These are phyloP conservation scores for Fusarium sarcochroum DNA, from an alignment of 2,329 filamentous ascomycete species.

Conservation along the genomic window DNA sequence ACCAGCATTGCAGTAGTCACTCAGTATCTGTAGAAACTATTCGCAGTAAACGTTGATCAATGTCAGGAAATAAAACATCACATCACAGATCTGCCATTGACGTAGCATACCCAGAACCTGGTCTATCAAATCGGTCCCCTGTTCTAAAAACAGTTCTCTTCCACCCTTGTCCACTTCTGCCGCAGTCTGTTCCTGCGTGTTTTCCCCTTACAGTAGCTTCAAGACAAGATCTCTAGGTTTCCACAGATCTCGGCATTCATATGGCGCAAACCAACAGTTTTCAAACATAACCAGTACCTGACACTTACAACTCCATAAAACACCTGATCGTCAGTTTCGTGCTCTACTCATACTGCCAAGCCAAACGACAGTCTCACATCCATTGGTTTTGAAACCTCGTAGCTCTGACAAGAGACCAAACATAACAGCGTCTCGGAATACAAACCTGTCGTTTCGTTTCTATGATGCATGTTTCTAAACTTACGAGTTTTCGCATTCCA, in stretches of 20 bases:
- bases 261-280: slow-evolving; percentile 12
- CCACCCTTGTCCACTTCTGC: slow-evolving; percentile 15
- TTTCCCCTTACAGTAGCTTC: slow-evolving; percentile 1
- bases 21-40: not conserved
- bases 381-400: not conserved
- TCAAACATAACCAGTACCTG: too few relatives aligned
- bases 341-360: too few relatives aligned
- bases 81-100: slow-evolving; percentile 1
- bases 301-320: too few relatives aligned
- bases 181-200: slow-evolving; percentile 20
- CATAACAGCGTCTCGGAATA: not conserved
- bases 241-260: slow-evolving; percentile 19
- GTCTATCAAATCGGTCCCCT: not conserved
- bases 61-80: not conserved
- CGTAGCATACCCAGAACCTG: not conserved
- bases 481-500: slow-evolving; percentile 8
- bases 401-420: not conserved
- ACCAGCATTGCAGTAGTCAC: not conserved
- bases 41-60: not conserved
- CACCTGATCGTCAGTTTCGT: too few relatives aligned
- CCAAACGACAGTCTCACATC: too few relatives aligned
- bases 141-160: slow-evolving; percentile 32
- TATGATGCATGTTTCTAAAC: slow-evolving; percentile 11
- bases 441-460: slow-evolving; percentile 5
- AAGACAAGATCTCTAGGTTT: slow-evolving; percentile 13